Base-by-base conservation (phyloP, 2,329 filamentous ascomycete species). In the Diplodia scrobiculata region DNA sequence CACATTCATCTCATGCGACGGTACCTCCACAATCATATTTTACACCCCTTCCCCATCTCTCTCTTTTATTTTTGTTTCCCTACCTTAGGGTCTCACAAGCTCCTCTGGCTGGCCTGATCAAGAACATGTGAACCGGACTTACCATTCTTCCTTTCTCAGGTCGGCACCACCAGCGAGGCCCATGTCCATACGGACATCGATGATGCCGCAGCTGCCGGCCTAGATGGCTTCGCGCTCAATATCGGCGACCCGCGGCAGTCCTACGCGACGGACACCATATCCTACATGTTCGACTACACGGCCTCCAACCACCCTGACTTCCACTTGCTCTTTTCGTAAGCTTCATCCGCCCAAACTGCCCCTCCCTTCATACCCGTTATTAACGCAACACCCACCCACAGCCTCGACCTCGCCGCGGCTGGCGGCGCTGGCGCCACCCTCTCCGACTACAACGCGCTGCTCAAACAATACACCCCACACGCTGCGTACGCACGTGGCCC, bases 161-260 rank as follows among this genome's bases (percentile, higher is more conserved):
- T 62, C 19, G 58, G 58, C 27, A 62, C 58, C 27, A 50, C 45
- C 9, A 62, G 45, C n/a, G 17, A 19, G 10, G 5, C 25, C 11
- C 58, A 62, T 29, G 58, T 32, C 29, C n/a, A 19, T n/a, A 50
- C 62, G n/a, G 62, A 64, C 21, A 54, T 64, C 68, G n/a, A 27
- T 1, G 21, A 25, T 2, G 62, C 62, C 11, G 21, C 34, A 14
- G 47, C 62, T 34, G 32, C 48, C 62, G 34, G 48, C 19, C 48
- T 64, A 14, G 48, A 53, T 14, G 62, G 48, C n/a, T 54, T 64
- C 48, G 51, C 32, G 19, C 62, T 64, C 25, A 64, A 64, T 32
- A 64, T 55, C 48, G 62, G 48, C 14, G 62, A 52, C 48, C 48
- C 58, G 1, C 58, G 58, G n/a, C 45, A 34, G 11, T 34, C 58